These are phyloP conservation scores for Lactarius hatsudake DNA, from an alignment of 768 basidiomycete genomes.

Conservation along the genomic window DNA sequence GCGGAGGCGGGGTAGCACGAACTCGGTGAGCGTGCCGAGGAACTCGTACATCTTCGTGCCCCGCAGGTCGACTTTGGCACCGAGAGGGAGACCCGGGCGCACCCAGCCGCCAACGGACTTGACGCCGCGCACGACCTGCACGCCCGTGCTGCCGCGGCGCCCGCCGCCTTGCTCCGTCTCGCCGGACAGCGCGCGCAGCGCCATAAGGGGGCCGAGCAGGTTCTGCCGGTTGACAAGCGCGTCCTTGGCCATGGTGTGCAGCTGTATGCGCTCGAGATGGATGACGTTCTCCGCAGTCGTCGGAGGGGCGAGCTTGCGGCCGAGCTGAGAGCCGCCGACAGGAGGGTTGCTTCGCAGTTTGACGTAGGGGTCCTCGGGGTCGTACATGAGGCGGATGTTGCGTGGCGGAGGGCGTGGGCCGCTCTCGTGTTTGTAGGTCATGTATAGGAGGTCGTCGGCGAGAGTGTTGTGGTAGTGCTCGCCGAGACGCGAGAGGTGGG, in stretches of 20 bases:
- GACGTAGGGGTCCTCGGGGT: constrained; percentile 79
- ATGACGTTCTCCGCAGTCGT: constrained; percentile 69
- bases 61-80: constrained; percentile 86
- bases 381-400: constrained; percentile 63
- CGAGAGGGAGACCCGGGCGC: constrained; percentile 74
- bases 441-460: constrained; percentile 88
- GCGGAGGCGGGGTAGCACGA: constrained; percentile 90
- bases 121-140: constrained; percentile 70
- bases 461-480: constrained; percentile 85
- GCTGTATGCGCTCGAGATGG: constrained; percentile 74
- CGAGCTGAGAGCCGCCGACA: constrained; percentile 63
- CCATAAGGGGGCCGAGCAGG: constrained; percentile 83
- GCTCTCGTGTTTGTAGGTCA: constrained; percentile 81
- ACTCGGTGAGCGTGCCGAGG: constrained; percentile 81
- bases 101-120: constrained; percentile 81
- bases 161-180: constrained; percentile 76
- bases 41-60: constrained; percentile 96
- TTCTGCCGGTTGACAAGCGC: constrained; percentile 66
- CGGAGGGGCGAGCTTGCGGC: constrained; percentile 65
- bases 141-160: constrained; percentile 62
- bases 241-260: constrained; percentile 86
- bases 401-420: constrained; percentile 52
- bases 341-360: constrained; percentile 74
- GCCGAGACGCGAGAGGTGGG: constrained; percentile 65
- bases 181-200: constrained; percentile 82